Conservation (phyloP, 2,329 filamentous ascomycete genomes). For the Pestalotiopsis sp. region DNA sequence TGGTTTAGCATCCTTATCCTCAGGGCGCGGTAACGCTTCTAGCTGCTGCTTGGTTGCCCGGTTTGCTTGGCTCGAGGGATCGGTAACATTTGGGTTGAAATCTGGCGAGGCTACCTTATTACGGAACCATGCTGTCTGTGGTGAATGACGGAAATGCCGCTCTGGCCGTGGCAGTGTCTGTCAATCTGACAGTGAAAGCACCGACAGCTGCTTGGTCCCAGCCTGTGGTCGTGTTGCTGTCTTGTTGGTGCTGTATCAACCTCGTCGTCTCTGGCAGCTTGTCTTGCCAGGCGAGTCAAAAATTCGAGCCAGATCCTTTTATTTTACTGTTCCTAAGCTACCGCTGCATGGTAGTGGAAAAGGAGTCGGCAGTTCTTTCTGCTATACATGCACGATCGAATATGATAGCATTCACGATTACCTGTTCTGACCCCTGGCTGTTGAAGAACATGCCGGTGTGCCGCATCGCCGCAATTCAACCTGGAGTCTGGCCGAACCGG, state of each 20-base stretch:
- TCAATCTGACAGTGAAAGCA: not conserved
- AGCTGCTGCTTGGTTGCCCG: not conserved
- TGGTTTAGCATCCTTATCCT: not conserved
- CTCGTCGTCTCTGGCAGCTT: not conserved
- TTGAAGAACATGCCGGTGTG: not conserved
- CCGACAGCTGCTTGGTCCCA: not conserved
- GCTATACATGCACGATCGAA: not conserved
- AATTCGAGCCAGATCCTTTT: not conserved
- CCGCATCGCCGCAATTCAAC: not conserved
- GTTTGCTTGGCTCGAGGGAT: not conserved
- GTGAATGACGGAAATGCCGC: not conserved
- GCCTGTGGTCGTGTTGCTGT: not conserved
- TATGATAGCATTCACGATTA: not conserved
- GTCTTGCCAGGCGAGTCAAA: not conserved
- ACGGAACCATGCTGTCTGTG: not conserved
- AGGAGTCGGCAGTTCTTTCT: not conserved
- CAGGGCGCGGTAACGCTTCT: not conserved
- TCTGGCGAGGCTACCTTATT: not conserved
- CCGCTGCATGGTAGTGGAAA: not conserved
- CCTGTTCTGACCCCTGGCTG: not conserved
- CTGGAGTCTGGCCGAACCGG: slow-evolving; percentile 1
- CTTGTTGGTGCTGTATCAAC: not conserved
- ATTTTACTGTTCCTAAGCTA: not conserved
- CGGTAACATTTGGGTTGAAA: not conserved
- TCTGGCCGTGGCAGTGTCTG: not conserved